Evolutionary conservation across 306 rosid genomes (phyloP), one percentile per base, ranked within the genome.

Genomic region (Corylus americana): DNA sequence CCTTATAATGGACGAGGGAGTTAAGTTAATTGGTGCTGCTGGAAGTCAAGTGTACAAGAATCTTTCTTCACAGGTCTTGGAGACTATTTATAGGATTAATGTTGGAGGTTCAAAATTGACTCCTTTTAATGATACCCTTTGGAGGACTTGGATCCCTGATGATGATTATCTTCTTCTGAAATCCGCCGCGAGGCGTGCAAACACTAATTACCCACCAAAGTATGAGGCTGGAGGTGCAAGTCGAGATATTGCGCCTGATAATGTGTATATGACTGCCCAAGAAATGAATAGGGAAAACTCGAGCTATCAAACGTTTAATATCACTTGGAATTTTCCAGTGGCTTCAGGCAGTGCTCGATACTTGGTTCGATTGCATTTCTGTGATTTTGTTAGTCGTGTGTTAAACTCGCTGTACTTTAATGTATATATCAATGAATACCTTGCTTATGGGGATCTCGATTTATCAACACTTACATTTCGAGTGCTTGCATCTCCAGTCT

Each of bases 91-190:
- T 80, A 90, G 98, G 87, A 82, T 94, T 74, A 94, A 94, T 78
- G 96, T 94, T 76, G 98, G 98, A 77, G 98, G 98, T 44, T 55
- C 78, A 18, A 82, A 81, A 70, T 59, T 96, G 82, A 96, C 97
- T 18, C 98, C 99, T 74, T 90, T 91, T 42, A 96, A 96, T 79
- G 99, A 96, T 70, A 96, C 93, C 71, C 83, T 93, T 76, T 93
- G 98, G 99, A 92, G 99, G 85, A 89, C 91, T 74, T 96, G 99
- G 99, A 74, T 85, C 59, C 99, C 98, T 80, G 99, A 96, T 83
- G 92, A 86, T 62, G 89, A 84, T 63, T 96, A 79, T 81, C 84
- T 96, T 64, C 90, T 80, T 5, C 77, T 96, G 25, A 85, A 90
- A 87, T 86, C 82, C 14, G 90, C 96, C 3, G 96, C 99, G 5